Base-by-base conservation (phyloP, 2,329 filamentous ascomycete species). In the Pestalotiopsis fici region DNA sequence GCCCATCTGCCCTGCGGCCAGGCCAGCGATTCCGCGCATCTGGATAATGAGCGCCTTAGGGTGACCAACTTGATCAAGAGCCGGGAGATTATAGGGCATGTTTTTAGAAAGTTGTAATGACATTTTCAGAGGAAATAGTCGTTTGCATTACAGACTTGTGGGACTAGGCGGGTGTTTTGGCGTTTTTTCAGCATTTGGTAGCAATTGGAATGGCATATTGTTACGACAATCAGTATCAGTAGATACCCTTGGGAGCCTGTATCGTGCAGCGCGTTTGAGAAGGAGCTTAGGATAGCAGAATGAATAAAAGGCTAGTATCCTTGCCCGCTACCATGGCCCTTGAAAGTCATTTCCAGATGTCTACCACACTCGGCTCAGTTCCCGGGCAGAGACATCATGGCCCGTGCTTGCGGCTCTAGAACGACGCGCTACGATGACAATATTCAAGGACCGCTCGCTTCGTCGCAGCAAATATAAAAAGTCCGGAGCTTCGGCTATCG, bases 1-100 rank as follows among this genome's bases (percentile, higher is more conserved):
- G 95, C 95, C 0, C 95, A 98, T 78, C 81, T 99, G 39, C 97
- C 96, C 0, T 98, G 95, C 75, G 97, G 97, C 0, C 95, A 98
- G 80, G 94, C 95, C 13, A 98, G 93, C 73, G 96, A 99, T 76
- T 91, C 91, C 64, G 96, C 95, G 21, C 96, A 99, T 86, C 81
- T 99, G 79, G 93, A 97, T 75, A 98, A 99, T 75, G 96, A 99
- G 85, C 83, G 96, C n/a, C 83, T 99, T 78, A 86, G 96, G 64
- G 83, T 99, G 66, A 82, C 93, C 73, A 99, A 99, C 79, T 77
- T 99, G 73, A 88, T 94, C 69, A 98, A 97, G 82, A 96, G 94
- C 70, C 89, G 95, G 70, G 94, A 96, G 79, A 97, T 99, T 68
- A 96, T 99, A 73, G 91, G 90, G 69, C 88, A 89, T 76, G 93